Evolutionary conservation across 208 protist species (phyloP), one percentile per base, ranked within the genome.

Genomic region (Trypanosoma lewisi): DNA sequence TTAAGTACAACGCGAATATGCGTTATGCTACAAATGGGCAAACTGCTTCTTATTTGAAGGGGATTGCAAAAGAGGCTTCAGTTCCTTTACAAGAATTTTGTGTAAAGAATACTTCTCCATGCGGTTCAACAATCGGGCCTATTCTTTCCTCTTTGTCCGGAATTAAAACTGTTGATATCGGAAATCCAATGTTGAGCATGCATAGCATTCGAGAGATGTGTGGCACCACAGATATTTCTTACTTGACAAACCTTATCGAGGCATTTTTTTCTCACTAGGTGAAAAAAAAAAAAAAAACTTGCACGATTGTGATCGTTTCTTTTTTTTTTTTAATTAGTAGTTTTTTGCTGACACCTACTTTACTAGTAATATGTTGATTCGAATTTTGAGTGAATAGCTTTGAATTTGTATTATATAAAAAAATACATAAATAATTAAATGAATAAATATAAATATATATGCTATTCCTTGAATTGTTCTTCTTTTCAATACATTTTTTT

Each of bases 111-210:
- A 97, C 99, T 74, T 94, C 82, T 12, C 88, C 95, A 2, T 99
- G 98, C 68, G 98, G 98, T 4, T 94, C 83, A 0, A 99, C 98
- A 0, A 99, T 99, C 57, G 98, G 98, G 11, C 98, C 98, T 4
- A 98, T 98, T 58, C 74, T 98, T 4, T 87, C 96, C 0, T 68
- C 94, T 7, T 63, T 85, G 1, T 88, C 85, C 25, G 97, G 96
- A 25, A 97, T 99, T n/a, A 73, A 93, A 52, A 98, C 96, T 4
- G 88, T 97, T 14, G 98, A 99, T 80, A 84, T 99, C 62, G 98
- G 98, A 53, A 97, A 94, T 67, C 81, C 97, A 8, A 96, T 98
- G 87, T 78, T 98, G 11, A 89, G 80, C 59, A 99, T 99, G 98
- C 98, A 99, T 75, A 95, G 83, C 52, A 93, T 99, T 50, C 84